phyloP scores from a whole-genome alignment of 2,329 filamentous ascomycete genomes.

The Arthroderma sp. region DNA sequence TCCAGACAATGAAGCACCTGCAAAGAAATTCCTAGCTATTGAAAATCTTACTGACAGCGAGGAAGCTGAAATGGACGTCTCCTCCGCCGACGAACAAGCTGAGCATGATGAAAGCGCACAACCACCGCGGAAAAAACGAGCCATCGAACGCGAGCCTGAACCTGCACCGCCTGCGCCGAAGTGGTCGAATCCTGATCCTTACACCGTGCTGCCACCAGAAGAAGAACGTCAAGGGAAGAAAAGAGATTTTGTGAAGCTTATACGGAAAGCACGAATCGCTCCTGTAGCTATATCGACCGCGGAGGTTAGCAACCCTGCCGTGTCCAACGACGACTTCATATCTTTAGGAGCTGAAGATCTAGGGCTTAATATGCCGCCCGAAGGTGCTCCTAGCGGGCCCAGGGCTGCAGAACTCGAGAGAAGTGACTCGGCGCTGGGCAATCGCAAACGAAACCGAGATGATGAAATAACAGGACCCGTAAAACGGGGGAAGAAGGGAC shows the following conservation, averaged over 20 bases:
- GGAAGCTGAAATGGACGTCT: slow-evolving; percentile 36
- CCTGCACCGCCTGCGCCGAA: slow-evolving; percentile 43
- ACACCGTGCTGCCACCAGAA: slow-evolving; percentile 71
- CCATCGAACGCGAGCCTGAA: slow-evolving; percentile 16
- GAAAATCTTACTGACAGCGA: slow-evolving; percentile 36
- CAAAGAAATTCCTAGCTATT: slow-evolving; percentile 26
- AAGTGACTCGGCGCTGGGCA: slow-evolving; percentile 42
- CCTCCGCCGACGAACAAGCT: slow-evolving; percentile 24
- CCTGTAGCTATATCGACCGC: slow-evolving; percentile 30
- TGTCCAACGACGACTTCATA: slow-evolving; percentile 68
- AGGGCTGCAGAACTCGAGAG: slow-evolving; percentile 18
- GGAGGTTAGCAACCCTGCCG: slow-evolving; percentile 44
- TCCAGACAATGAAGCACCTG: slow-evolving; percentile 19
- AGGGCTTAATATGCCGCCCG: slow-evolving; percentile 18
- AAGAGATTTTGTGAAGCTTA: slow-evolving; percentile 78
- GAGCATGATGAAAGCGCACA: slow-evolving; percentile 21
- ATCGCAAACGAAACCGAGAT: slow-evolving; percentile 61
- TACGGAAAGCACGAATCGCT: slow-evolving; percentile 70
- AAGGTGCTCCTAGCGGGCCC: slow-evolving; percentile 29
- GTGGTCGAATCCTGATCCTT: slow-evolving; percentile 95
- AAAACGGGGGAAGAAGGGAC: slow-evolving; percentile 40
- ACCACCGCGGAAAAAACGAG: slow-evolving; percentile 30
- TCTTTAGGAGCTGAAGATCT: slow-evolving; percentile 45
- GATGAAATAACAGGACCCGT: slow-evolving; percentile 48
- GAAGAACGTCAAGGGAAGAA: slow-evolving; percentile 63